phyloP scores from a whole-genome alignment of 129 eudicot species.

The Erigeron canadensis region DNA sequence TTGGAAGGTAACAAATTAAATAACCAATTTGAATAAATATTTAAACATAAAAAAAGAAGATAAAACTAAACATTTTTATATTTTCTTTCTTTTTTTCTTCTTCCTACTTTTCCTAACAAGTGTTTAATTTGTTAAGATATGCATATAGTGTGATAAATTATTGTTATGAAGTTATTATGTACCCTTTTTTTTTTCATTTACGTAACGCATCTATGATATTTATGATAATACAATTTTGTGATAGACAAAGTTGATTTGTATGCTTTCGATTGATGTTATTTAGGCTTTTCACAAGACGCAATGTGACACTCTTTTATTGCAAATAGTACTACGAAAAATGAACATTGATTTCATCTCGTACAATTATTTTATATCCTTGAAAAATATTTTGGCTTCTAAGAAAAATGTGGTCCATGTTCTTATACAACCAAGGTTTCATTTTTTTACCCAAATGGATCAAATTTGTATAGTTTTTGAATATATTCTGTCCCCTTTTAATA shows the following conservation, averaged over 20 bases:
- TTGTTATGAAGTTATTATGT: background rate
- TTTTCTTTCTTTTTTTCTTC: too few species aligned
- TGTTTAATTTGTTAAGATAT: background rate
- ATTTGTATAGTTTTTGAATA: constrained; percentile 10
- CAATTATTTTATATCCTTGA: background rate
- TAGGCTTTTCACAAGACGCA: constrained; percentile 16
- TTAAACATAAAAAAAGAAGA: too few species aligned
- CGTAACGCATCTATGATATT: background rate
- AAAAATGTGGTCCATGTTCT: constrained; percentile 16
- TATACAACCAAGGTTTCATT: constrained; percentile 20
- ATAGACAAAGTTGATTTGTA: constrained; percentile 3
- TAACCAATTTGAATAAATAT: too few species aligned
- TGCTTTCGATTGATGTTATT: background rate
- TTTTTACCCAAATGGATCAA: constrained; percentile 6
- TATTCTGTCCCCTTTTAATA: constrained; percentile 21
- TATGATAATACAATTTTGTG: constrained; percentile 11
- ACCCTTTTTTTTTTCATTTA: background rate
- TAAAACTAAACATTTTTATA: too few species aligned
- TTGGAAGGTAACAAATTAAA: too few species aligned
- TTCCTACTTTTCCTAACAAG: too few species aligned
- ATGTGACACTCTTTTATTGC: constrained; percentile 14
- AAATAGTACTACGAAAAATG: constrained; percentile 16
- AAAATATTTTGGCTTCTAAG: background rate
- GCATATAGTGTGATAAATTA: background rate
- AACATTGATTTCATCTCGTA: constrained; percentile 1